Evolutionary conservation across 176 grass and related monocot species (phyloP).

Genomic region (Saccharum officinarum): DNA sequence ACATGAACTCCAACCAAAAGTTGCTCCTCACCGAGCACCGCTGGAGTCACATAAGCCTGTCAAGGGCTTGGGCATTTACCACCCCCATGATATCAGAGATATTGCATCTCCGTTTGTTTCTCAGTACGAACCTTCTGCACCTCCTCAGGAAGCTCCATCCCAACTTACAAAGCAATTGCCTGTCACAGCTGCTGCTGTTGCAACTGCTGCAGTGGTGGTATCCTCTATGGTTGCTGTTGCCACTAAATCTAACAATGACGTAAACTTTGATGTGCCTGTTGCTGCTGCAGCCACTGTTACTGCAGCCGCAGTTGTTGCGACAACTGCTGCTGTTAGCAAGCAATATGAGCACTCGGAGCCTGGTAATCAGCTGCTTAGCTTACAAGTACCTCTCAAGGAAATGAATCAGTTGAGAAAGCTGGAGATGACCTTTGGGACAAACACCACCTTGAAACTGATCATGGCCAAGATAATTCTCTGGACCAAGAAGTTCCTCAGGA

Average conservation of each 20-base stretch:
- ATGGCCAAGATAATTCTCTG: conserved; percentile 51
- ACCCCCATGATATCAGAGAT: conserved; percentile 30
- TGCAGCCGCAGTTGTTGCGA: conserved; percentile 87
- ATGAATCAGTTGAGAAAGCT: conserved; percentile 50
- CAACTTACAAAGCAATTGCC: conserved; percentile 67
- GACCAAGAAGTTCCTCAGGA: conserved; percentile 72
- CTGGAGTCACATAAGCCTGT: conserved; percentile 56
- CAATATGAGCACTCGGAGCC: conserved; percentile 59
- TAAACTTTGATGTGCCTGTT: conserved; percentile 81
- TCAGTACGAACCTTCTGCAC: conserved; percentile 55
- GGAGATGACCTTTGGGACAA: conserved; percentile 50
- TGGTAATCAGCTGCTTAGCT: conserved; percentile 45
- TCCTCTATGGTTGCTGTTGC: conserved; percentile 97
- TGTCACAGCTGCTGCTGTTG: conserved; percentile 91
- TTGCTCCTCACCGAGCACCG: conserved; percentile 25
- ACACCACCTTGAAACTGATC: conserved; percentile 49
- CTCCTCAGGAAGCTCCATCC: conserved; percentile 43
- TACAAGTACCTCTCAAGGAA: conserved; percentile 48
- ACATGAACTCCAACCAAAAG: conserved; percentile 51
- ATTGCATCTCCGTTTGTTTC: conserved; percentile 35
- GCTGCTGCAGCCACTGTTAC: conserved; percentile 91
- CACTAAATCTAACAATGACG: conserved; percentile 71
- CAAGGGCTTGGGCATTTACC: conserved; percentile 52
- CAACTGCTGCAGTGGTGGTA: conserved; percentile 95
- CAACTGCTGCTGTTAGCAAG: conserved; percentile 82